Evolutionary conservation across 768 basidiomycete species (phyloP).

Genomic region (Paxillus ammoniavirescens): DNA sequence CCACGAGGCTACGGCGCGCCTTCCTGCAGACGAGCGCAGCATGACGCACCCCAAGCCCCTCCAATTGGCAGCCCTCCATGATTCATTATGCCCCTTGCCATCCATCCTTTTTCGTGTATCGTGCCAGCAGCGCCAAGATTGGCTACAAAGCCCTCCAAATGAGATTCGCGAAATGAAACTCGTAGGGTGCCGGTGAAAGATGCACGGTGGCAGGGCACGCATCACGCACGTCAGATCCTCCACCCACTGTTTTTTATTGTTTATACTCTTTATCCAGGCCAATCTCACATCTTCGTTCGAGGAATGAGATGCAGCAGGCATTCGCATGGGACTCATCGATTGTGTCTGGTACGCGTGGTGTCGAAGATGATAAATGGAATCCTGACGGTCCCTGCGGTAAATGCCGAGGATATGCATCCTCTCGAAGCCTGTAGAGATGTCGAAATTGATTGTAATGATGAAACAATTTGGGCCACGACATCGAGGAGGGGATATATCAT

Average conservation of each 20-base stretch:
- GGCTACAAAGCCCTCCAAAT: slow-evolving; percentile 19
- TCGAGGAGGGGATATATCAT: slow-evolving; percentile 1
- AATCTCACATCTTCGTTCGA: slow-evolving; percentile 14
- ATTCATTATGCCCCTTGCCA: background rate
- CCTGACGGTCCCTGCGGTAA: slow-evolving; percentile 2
- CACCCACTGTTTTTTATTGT: background rate
- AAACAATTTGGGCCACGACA: background rate
- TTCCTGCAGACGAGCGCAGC: background rate
- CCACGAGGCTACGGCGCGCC: slow-evolving; percentile 23
- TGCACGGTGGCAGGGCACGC: slow-evolving; percentile 6
- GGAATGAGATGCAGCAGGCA: slow-evolving; percentile 21
- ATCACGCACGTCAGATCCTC: slow-evolving; percentile 13
- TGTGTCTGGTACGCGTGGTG: background rate
- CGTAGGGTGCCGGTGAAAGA: slow-evolving; percentile 1
- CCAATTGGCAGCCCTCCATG: background rate
- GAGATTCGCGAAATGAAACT: slow-evolving; percentile 23
- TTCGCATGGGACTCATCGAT: slow-evolving; percentile 16
- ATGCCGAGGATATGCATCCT: slow-evolving; percentile 4
- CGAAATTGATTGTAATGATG: background rate
- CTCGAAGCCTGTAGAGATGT: slow-evolving; percentile 1
- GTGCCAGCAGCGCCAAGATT: slow-evolving; percentile 17
- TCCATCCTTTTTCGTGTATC: background rate
- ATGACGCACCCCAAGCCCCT: background rate
- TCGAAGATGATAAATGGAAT: background rate
- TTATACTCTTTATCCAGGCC: background rate